These are phyloP conservation scores for Aspergillus amoenus DNA, from an alignment of 2,329 filamentous ascomycete species.

Conservation along the genomic window DNA sequence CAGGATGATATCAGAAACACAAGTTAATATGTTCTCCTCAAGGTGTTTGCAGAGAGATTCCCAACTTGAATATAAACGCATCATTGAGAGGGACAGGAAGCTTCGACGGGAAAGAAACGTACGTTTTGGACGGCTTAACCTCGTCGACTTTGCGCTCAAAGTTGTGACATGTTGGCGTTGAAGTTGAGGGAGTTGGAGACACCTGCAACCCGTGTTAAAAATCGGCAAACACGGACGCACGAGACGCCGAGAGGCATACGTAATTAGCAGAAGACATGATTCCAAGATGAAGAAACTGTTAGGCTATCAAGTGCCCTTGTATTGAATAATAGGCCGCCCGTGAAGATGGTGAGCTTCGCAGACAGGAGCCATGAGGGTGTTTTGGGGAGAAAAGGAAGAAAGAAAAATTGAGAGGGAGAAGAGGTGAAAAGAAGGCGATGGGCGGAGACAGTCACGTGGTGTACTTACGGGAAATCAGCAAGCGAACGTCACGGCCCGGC, in stretches of 20 bases:
- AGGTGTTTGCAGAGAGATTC: constrained; percentile 98
- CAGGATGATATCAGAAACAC: constrained; percentile 61
- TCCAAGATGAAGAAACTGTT: constrained; percentile 13
- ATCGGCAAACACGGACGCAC: constrained; percentile 30
- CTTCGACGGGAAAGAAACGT: constrained; percentile 43
- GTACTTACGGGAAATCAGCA: constrained; percentile 11
- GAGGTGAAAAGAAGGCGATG: constrained; percentile 20
- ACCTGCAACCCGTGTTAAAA: constrained; percentile 51
- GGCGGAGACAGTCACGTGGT: constrained; percentile 13
- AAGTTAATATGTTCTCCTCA: constrained; percentile 92
- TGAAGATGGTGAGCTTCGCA: constrained; percentile 34
- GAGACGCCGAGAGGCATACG: constrained; percentile 40
- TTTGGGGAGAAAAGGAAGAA: constrained; percentile 18
- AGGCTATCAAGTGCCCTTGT: constrained; percentile 18
- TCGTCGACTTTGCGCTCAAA: constrained; percentile 83
- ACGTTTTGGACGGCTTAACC: constrained; percentile 87
- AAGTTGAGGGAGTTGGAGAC: constrained; percentile 69
- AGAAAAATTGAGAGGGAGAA: constrained; percentile 21
- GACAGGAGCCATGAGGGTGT: constrained; percentile 35
- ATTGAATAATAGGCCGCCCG: constrained; percentile 28
- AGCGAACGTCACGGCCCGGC: constrained; percentile 30
- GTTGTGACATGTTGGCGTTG: constrained; percentile 67
- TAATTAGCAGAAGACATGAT: constrained; percentile 43
- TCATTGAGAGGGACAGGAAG: constrained; percentile 61
- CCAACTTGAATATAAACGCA: constrained; percentile 83